These are phyloP conservation scores for Kernera saxatilis DNA, from an alignment of 345 rosid species.

Conservation along the genomic window DNA sequence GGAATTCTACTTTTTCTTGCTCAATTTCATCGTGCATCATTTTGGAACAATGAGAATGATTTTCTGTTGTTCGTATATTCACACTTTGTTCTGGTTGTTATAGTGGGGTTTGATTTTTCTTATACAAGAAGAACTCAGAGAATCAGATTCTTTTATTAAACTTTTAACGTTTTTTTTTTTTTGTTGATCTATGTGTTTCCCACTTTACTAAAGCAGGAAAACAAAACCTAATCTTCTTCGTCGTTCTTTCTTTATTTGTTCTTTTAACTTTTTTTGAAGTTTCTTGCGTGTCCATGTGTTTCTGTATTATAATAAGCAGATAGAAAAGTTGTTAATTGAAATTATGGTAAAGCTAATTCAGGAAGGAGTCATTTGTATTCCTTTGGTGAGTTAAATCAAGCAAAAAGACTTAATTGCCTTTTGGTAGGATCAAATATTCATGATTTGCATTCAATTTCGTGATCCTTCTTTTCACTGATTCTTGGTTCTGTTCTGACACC, in stretches of 20 bases:
- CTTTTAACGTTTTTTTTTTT: not conserved
- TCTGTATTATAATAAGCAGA: not conserved
- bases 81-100: not conserved
- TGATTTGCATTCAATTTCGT: not conserved
- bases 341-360: not conserved
- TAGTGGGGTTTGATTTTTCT: not conserved
- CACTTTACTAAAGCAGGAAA: slow-evolving; percentile 10
- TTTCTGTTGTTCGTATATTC: slow-evolving; percentile 1
- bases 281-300: slow-evolving; percentile 13
- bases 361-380: not conserved
- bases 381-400: not conserved
- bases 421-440: not conserved
- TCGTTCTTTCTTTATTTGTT: not conserved
- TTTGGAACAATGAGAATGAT: not conserved
- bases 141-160: slow-evolving; percentile 16
- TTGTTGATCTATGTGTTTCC: slow-evolving; percentile 2
- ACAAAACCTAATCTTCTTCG: slow-evolving; percentile 8
- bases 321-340: not conserved
- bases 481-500: not conserved
- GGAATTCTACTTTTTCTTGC: not conserved
- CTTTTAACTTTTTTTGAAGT: slow-evolving; percentile 14
- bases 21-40: not conserved
- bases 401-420: not conserved
- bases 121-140: slow-evolving; percentile 12
- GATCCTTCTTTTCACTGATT: not conserved